A percentile compares a stretch with the other conserved stretches of the same genome.
Conservation (phyloP, 495 filamentous ascomycete genomes). For the Podospora pseudoanserina region DNA sequence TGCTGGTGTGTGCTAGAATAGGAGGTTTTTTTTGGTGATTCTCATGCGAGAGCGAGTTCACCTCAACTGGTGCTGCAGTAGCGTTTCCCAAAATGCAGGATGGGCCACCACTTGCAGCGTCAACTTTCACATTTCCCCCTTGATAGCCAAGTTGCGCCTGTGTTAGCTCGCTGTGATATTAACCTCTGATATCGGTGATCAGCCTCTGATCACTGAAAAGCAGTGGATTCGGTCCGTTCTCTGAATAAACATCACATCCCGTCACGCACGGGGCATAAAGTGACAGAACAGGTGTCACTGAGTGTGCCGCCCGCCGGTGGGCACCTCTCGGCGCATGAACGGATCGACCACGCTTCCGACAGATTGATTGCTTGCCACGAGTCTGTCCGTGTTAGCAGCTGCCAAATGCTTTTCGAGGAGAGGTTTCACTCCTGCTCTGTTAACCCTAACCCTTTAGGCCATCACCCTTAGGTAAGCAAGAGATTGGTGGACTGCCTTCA, state of each 20-base stretch:
- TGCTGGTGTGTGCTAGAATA: background rate
- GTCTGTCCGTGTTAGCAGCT: background rate
- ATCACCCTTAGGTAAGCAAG: background rate
- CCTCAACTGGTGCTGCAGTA: constrained; percentile 2
- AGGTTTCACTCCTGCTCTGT: background rate
- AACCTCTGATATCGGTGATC: background rate
- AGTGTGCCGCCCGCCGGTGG: background rate
- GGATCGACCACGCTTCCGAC: constrained; percentile 2
- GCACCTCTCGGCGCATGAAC: background rate
- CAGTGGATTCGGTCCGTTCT: constrained; percentile 8
- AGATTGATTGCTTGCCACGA: background rate
- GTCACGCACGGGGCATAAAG: background rate
- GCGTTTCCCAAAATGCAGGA: background rate
- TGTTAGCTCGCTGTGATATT: background rate
- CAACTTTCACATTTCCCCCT: background rate
- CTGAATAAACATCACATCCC: constrained; percentile 10
- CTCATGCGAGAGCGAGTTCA: background rate
- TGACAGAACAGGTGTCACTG: background rate
- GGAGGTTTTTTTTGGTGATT: background rate
- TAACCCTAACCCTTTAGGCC: no score
- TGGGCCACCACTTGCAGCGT: background rate
- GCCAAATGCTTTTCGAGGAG: background rate
- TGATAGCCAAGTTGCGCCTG: background rate
- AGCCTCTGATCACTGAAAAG: background rate
- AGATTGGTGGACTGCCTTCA: background rate